Evolutionary conservation across 2,329 filamentous ascomycete species (phyloP).

Genomic region (Exophiala dermatitidis): DNA sequence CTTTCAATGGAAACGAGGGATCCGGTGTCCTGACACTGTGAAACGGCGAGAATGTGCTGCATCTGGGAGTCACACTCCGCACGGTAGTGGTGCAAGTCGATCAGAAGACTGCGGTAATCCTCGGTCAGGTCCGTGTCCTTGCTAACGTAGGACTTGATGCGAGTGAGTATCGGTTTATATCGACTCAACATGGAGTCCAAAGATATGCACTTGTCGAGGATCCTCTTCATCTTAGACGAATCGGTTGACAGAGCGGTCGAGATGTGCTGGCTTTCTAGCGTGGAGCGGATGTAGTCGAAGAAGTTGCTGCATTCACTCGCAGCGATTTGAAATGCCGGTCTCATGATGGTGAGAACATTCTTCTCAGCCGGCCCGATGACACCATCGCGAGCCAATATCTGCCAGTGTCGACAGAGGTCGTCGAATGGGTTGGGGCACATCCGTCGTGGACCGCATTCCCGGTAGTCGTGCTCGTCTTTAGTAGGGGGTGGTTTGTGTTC

Average conservation of each 20-base stretch:
- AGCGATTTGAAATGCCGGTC: conserved; percentile 23
- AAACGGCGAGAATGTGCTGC: conserved; percentile 22
- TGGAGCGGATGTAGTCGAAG: conserved; percentile 21
- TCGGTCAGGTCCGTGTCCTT: conserved; percentile 16
- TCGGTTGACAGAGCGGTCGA: conserved; percentile 14
- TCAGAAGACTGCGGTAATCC: conserved; percentile 20
- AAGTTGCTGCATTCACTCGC: conserved; percentile 21
- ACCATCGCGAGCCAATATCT: conserved; percentile 19
- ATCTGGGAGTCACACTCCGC: conserved; percentile 21
- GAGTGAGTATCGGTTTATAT: conserved; percentile 21
- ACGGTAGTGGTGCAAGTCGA: conserved; percentile 23
- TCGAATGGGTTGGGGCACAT: conserved; percentile 23
- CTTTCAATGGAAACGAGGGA: conserved; percentile 11
- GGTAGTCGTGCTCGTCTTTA: conserved; percentile 20
- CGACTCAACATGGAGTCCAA: conserved; percentile 22
- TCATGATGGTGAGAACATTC: conserved; percentile 18
- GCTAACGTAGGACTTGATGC: conserved; percentile 17
- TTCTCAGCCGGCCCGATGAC: conserved; percentile 8
- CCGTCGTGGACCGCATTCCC: conserved; percentile 12
- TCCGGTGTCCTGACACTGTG: conserved; percentile 16
- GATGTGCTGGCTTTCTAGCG: conserved; percentile 16
- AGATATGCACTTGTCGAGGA: conserved; percentile 17
- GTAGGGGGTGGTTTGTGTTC: conserved; percentile 13
- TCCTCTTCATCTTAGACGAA: conserved; percentile 13
- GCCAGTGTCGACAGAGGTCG: conserved; percentile 23